Evolutionary conservation across 1,284 basidiomycete genomes (phyloP).

Genomic region (Ceratobasidium sp.): DNA sequence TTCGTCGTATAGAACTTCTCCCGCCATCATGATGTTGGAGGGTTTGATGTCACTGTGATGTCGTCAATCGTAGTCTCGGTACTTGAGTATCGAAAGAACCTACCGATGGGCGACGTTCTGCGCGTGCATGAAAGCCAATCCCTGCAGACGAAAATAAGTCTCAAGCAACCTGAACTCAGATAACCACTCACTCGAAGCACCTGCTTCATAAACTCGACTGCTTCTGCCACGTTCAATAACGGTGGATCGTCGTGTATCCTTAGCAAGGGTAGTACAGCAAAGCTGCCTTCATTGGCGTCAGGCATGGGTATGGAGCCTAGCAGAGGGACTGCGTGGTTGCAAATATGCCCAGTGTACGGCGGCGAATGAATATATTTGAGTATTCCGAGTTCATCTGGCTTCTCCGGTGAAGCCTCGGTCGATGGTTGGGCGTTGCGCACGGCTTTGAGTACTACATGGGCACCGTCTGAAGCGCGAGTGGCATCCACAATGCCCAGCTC

Average conservation of each 20-base stretch:
- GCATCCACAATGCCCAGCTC: slow-evolving; percentile 23
- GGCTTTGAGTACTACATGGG: slow-evolving; percentile 19
- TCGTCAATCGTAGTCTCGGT: background rate
- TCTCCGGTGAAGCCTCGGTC: background rate
- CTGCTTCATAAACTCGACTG: slow-evolving; percentile 38
- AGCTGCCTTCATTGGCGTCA: slow-evolving; percentile 21
- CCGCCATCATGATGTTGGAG: slow-evolving; percentile 43
- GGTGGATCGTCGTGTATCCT: slow-evolving; percentile 35
- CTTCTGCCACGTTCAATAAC: slow-evolving; percentile 34
- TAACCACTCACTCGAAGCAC: slow-evolving; percentile 29
- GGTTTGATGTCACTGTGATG: slow-evolving; percentile 30
- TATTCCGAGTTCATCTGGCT: slow-evolving; percentile 35
- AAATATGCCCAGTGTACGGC: slow-evolving; percentile 29
- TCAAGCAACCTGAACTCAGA: too few species aligned
- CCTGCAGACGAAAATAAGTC: background rate
- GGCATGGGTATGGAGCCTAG: slow-evolving; percentile 34
- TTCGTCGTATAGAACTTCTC: slow-evolving; percentile 36
- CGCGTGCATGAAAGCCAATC: slow-evolving; percentile 37
- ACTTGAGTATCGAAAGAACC: background rate
- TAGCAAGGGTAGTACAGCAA: slow-evolving; percentile 32
- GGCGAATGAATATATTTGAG: slow-evolving; percentile 27
- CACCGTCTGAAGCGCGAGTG: slow-evolving; percentile 24
- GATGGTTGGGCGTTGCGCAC: background rate
- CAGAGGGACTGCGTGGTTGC: slow-evolving; percentile 35
- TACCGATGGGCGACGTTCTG: slow-evolving; percentile 30